These are phyloP conservation scores for Plasmodium ovale DNA, from an alignment of 169 alveolate genomes.

Conservation along the genomic window DNA sequence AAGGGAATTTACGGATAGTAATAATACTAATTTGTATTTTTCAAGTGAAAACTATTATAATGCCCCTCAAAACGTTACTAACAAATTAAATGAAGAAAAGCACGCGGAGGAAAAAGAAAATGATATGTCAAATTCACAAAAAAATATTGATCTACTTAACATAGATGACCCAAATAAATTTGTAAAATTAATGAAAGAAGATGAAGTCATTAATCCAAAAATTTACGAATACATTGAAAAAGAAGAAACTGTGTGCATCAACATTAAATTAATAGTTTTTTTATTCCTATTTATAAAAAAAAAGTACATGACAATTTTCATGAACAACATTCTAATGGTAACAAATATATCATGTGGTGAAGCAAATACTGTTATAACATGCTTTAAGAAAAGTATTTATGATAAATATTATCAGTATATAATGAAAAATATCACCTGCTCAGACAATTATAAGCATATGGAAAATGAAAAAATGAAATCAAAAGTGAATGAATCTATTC, in stretches of 20 bases:
- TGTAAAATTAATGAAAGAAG: conserved; percentile 57
- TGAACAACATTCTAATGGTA: conserved; percentile 63
- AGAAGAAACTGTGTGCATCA: conserved; percentile 72
- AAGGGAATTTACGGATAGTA: conserved; percentile 14
- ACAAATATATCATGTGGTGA: conserved; percentile 72
- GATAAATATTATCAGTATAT: conserved; percentile 68
- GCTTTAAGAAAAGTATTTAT: conserved; percentile 64
- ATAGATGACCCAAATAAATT: conserved; percentile 58
- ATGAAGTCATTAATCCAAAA: conserved; percentile 66
- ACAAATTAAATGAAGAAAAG: conserved; percentile 14
- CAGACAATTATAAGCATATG: conserved; percentile 64
- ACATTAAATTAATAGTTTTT: conserved; percentile 59
- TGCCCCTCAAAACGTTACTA: background rate
- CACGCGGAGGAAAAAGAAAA: conserved; percentile 12
- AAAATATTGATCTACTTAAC: conserved; percentile 45
- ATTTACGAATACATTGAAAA: conserved; percentile 68
- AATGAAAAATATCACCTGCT: conserved; percentile 66
- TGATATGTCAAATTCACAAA: conserved; percentile 17
- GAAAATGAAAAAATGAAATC: conserved; percentile 59
- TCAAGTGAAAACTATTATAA: conserved; percentile 32
- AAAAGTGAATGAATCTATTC: conserved; percentile 25
- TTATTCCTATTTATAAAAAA: conserved; percentile 60
- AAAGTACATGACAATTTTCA: conserved; percentile 70
- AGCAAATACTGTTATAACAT: conserved; percentile 70
- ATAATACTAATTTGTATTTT: conserved; percentile 20